Evolutionary conservation across 768 basidiomycete species (phyloP).

Genomic region (Porpolomopsis calyptriformis): DNA sequence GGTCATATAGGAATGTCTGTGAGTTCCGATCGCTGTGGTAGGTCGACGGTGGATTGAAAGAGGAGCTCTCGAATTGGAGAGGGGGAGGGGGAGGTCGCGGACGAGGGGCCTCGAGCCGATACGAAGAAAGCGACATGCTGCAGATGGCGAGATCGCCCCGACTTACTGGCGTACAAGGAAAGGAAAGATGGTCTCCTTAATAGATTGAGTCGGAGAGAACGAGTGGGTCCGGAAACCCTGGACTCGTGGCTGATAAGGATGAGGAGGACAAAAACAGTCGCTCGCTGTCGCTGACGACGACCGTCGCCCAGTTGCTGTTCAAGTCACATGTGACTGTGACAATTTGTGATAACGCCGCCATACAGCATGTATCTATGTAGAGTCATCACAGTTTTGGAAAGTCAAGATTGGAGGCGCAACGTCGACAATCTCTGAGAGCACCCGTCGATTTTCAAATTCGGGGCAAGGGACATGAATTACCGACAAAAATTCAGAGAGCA

Average conservation of each 20-base stretch:
- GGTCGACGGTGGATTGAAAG: constrained; percentile 34
- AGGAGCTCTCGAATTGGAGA: constrained; percentile 41
- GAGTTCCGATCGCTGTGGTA: constrained; percentile 34
- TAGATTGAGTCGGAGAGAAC: background rate
- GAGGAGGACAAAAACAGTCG: background rate
- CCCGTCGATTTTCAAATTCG: no score
- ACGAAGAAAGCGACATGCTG: constrained; percentile 49
- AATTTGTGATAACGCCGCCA: no score
- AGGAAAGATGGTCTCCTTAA: background rate
- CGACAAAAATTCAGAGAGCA: no score
- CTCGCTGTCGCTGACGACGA: background rate
- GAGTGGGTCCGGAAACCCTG: no score
- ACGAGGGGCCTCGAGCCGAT: constrained; percentile 55
- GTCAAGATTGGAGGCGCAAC: no score
- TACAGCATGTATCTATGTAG: background rate
- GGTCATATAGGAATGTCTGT: constrained; percentile 66
- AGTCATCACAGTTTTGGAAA: no score
- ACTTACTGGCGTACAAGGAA: background rate
- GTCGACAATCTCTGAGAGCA: no score
- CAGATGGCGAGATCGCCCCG: background rate
- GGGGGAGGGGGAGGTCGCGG: constrained; percentile 54
- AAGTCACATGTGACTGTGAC: background rate
- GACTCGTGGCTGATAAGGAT: no score
- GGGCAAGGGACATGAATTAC: no score
- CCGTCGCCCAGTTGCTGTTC: background rate